Evolutionary conservation across 2,329 filamentous ascomycete species (phyloP).

Genomic region (Arthroderma sp.): DNA sequence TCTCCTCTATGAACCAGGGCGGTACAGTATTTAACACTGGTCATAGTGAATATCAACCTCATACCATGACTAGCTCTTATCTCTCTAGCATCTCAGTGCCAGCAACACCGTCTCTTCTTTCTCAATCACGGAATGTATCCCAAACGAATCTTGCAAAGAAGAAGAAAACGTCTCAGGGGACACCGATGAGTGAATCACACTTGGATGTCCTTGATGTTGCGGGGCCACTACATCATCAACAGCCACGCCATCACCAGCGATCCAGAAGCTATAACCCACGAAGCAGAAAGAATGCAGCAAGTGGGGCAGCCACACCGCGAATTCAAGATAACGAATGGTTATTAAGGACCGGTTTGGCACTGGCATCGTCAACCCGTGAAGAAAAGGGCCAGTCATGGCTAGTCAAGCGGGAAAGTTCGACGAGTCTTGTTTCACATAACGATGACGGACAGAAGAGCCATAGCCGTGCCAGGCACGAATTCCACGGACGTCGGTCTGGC

Average conservation of each 20-base stretch:
- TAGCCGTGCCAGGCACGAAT: constrained; percentile 18
- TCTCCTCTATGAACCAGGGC: constrained; percentile 15
- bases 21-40: constrained; percentile 15
- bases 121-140: constrained; percentile 32
- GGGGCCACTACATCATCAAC: constrained; percentile 18
- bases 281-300: constrained; percentile 8
- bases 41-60: constrained; percentile 23
- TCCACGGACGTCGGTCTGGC: constrained; percentile 25
- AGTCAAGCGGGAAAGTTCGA: constrained; percentile 44
- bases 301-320: constrained; percentile 11
- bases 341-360: constrained; percentile 45
- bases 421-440: constrained; percentile 36
- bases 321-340: constrained; percentile 44
- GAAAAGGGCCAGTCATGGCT: constrained; percentile 54
- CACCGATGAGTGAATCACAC: constrained; percentile 27
- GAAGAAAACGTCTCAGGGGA: constrained; percentile 27
- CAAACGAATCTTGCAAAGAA: constrained; percentile 22
- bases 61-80: constrained; percentile 25
- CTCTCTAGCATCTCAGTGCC: constrained; percentile 33
- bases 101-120: constrained; percentile 33
- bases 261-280: constrained; percentile 9
- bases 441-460: constrained; percentile 20
- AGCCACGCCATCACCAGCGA: constrained; percentile 7
- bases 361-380: constrained; percentile 46
- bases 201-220: constrained; percentile 20